Evolutionary conservation across 208 protist species (phyloP).

Genomic region (Dictyostelium gargantuum): DNA sequence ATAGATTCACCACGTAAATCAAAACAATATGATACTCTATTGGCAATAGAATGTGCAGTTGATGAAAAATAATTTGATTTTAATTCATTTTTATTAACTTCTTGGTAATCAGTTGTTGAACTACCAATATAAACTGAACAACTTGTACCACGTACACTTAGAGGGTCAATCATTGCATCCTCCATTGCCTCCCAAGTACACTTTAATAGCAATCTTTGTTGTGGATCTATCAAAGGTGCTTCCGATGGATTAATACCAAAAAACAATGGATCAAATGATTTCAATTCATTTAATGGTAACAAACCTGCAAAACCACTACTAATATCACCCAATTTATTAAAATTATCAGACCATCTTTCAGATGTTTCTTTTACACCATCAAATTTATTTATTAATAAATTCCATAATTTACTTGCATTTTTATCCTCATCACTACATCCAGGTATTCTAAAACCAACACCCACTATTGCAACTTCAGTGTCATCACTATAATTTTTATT

Average conservation of each 20-base stretch:
- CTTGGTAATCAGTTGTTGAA: slow-evolving; percentile 47
- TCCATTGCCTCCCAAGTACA: slow-evolving; percentile 71
- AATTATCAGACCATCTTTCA: slow-evolving; percentile 61
- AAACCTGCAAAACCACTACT: slow-evolving; percentile 55
- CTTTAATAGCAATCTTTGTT: slow-evolving; percentile 76
- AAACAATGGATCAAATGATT: slow-evolving; percentile 75
- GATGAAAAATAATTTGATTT: neutral
- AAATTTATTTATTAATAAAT: slow-evolving; percentile 9
- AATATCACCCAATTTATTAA: slow-evolving; percentile 48
- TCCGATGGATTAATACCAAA: slow-evolving; percentile 73
- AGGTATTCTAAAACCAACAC: slow-evolving; percentile 72
- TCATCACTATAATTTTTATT: neutral
- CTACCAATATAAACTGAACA: slow-evolving; percentile 68
- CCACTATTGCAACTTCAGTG: slow-evolving; percentile 70
- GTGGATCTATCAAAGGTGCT: slow-evolving; percentile 68
- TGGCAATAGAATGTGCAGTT: slow-evolving; percentile 37
- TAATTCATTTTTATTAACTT: neutral
- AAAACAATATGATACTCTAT: slow-evolving; percentile 82
- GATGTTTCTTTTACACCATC: slow-evolving; percentile 44
- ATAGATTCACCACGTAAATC: slow-evolving; percentile 85
- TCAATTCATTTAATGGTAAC: slow-evolving; percentile 43
- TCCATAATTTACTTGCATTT: slow-evolving; percentile 62
- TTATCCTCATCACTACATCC: neutral
- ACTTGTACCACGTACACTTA: slow-evolving; percentile 42
- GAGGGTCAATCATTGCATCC: slow-evolving; percentile 59